Evolutionary conservation across 1,284 basidiomycete genomes (phyloP).

Genomic region (Hemileccinum hortonii): DNA sequence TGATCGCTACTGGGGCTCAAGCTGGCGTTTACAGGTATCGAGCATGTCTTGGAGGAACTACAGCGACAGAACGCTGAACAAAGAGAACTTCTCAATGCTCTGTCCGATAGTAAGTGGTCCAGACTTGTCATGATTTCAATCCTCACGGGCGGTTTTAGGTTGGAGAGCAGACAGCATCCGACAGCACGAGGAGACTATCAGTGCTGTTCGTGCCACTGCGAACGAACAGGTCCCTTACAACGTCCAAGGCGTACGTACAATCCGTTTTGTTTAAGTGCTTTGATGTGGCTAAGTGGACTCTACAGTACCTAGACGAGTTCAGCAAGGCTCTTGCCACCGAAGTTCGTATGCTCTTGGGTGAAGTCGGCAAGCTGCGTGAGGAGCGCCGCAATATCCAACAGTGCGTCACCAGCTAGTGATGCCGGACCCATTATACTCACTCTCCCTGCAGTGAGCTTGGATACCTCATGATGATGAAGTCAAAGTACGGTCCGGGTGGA

Average conservation of each 20-base stretch:
- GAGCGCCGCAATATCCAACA: conserved; percentile 69
- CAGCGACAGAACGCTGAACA: conserved; percentile 52
- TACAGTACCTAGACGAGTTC: conserved; percentile 74
- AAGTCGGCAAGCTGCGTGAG: conserved; percentile 75
- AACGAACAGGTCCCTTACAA: conserved; percentile 74
- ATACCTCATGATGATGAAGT: conserved; percentile 59
- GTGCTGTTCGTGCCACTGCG: conserved; percentile 61
- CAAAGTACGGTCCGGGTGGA: conserved; percentile 73
- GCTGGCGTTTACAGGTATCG: conserved; percentile 40
- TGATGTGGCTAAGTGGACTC: conserved; percentile 9
- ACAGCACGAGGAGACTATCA: conserved; percentile 63
- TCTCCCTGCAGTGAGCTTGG: conserved; percentile 58
- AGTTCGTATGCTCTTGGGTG: conserved; percentile 71
- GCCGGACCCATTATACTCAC: conserved; percentile 7
- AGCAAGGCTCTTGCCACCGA: conserved; percentile 76
- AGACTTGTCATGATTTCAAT: neutral
- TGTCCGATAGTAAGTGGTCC: conserved; percentile 52
- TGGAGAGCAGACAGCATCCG: conserved; percentile 61
- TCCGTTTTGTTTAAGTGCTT: neutral
- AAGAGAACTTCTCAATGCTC: conserved; percentile 45
- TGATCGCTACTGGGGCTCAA: conserved; percentile 5
- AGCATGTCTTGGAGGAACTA: conserved; percentile 53
- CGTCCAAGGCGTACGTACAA: conserved; percentile 57
- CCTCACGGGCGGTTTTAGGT: conserved; percentile 35
- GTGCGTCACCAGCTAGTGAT: conserved; percentile 44